A percentile compares a stretch with the other conserved stretches of the same genome.
These are phyloP conservation scores for Chalara sp. DNA, from an alignment of 2,329 filamentous ascomycete species.

Conservation along the genomic window DNA sequence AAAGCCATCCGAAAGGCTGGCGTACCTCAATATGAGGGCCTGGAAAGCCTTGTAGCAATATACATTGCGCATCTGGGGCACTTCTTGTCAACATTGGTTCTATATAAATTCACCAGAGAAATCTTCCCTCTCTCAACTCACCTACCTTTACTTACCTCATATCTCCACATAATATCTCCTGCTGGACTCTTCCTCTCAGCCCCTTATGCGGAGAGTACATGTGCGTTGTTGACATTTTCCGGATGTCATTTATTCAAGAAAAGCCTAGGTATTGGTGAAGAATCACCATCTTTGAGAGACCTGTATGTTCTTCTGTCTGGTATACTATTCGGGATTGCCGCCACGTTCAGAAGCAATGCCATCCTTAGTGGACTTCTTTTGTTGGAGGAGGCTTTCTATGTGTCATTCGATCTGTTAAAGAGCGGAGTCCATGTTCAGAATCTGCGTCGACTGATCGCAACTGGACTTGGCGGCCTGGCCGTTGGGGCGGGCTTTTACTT, in stretches of 20 bases:
- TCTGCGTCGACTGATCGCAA: constrained; percentile 46
- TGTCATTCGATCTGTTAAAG: constrained; percentile 21
- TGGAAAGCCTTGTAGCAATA: constrained; percentile 51
- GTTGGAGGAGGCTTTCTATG: constrained; percentile 36
- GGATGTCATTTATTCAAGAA: constrained; percentile 66
- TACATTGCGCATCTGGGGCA: constrained; percentile 68
- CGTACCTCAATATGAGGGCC: constrained; percentile 24
- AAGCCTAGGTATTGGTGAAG: constrained; percentile 30
- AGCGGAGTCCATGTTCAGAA: constrained; percentile 35
- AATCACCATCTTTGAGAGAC: constrained; percentile 30
- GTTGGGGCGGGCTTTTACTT: constrained; percentile 60
- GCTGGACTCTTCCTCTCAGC: constrained; percentile 85
- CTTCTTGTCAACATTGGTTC: constrained; percentile 63
- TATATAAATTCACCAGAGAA: constrained; percentile 59
- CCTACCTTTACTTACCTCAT: constrained; percentile 58
- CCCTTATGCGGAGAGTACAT: constrained; percentile 76
- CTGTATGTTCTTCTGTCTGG: constrained; percentile 55
- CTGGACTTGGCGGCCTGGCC: constrained; percentile 59
- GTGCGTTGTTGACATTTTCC: constrained; percentile 68
- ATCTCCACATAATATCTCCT: constrained; percentile 78
- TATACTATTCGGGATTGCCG: constrained; percentile 63
- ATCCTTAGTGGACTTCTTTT: constrained; percentile 75
- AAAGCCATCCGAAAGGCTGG: constrained; percentile 23
- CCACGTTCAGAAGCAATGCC: constrained; percentile 77
- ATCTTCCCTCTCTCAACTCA: constrained; percentile 40